Evolutionary conservation across 1,284 basidiomycete species (phyloP).

Genomic region (Stygiomarasmius scandens): DNA sequence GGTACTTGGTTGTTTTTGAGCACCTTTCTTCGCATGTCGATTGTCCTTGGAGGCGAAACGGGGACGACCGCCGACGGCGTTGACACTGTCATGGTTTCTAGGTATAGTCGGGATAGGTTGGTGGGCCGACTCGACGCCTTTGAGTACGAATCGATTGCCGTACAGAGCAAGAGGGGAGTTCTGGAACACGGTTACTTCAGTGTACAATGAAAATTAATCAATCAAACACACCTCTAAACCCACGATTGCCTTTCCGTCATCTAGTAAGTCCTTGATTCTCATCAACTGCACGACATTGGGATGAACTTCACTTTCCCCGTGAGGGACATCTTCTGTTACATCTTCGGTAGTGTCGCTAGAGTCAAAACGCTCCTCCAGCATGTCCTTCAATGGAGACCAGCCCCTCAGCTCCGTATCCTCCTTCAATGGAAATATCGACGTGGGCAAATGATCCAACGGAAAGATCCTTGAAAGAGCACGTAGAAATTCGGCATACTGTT

Average conservation of each 20-base stretch:
- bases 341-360: conserved; percentile 14
- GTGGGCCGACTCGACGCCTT: conserved; percentile 31
- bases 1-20: neutral
- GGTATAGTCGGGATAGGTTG: conserved; percentile 9
- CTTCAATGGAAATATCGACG: conserved; percentile 71
- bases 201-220: neutral
- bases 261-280: conserved; percentile 86
- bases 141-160: conserved; percentile 30
- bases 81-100: neutral
- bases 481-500: conserved; percentile 69
- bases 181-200: conserved; percentile 28
- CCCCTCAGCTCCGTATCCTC: conserved; percentile 92
- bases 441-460: conserved; percentile 68
- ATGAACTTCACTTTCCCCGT: conserved; percentile 62
- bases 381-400: conserved; percentile 79
- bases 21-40: neutral
- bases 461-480: conserved; percentile 69
- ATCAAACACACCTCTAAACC: conserved; percentile 52
- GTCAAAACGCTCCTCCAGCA: conserved; percentile 38
- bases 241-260: conserved; percentile 72
- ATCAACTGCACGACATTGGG: conserved; percentile 96
- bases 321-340: conserved; percentile 3
- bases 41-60: neutral
- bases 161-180: conserved; percentile 44
- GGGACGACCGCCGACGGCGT: neutral